These are phyloP conservation scores for Pestalotiopsis sp. DNA, from an alignment of 2,329 filamentous ascomycete genomes.

Conservation along the genomic window DNA sequence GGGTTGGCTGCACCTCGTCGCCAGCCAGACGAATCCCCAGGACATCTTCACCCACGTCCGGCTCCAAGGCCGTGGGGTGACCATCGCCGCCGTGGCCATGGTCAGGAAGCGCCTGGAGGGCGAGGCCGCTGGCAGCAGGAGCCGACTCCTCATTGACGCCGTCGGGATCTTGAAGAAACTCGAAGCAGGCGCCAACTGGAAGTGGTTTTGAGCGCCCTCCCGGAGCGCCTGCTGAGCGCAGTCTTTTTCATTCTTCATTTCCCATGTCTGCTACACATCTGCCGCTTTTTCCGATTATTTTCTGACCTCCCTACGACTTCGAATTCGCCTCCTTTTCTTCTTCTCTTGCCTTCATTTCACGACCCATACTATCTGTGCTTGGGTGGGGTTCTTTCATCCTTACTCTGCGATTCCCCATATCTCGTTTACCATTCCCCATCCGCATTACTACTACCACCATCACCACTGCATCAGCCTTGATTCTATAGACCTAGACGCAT, in stretches of 20 bases:
- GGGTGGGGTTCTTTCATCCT: not conserved
- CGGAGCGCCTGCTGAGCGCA: conserved; percentile 21
- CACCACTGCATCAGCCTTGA: conserved; percentile 3
- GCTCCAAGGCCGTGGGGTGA: conserved; percentile 41
- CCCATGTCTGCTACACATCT: conserved; percentile 9
- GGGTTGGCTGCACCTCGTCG: conserved; percentile 39
- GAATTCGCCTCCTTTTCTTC: not conserved
- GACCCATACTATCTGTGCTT: not conserved
- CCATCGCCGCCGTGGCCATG: conserved; percentile 49
- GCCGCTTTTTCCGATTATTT: conserved; percentile 15
- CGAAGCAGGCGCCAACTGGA: conserved; percentile 45
- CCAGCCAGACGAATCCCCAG: conserved; percentile 40
- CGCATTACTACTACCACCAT: not conserved
- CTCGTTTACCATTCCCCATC: not conserved
- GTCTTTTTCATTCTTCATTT: not conserved
- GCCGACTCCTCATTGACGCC: conserved; percentile 55
- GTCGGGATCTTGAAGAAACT: conserved; percentile 54
- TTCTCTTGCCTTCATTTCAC: conserved; percentile 10
- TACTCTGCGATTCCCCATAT: not conserved
- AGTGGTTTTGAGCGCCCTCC: conserved; percentile 36
- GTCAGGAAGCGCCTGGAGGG: conserved; percentile 48
- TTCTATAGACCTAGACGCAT: conserved; percentile 11
- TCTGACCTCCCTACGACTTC: conserved; percentile 2
- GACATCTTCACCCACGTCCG: conserved; percentile 35
- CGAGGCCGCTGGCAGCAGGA: conserved; percentile 51